Base-by-base conservation (phyloP, 2,329 filamentous ascomycete genomes). In the Aspergillus sp. region DNA sequence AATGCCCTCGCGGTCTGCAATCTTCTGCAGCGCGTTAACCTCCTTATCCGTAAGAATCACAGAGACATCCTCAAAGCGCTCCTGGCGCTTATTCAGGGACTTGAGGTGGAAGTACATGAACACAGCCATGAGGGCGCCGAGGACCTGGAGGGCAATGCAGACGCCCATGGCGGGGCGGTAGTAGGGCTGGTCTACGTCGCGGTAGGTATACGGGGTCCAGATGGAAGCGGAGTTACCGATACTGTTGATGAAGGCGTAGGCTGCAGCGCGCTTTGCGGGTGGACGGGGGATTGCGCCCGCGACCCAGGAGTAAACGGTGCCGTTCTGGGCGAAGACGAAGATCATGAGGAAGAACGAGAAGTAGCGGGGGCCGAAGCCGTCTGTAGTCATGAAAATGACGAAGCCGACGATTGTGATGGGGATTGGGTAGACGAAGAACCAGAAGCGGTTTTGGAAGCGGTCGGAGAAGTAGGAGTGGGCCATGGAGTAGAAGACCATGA, bases 321-420 rank as follows among this genome's bases (percentile, higher is more conserved):
- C 79, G 71, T 83, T 82, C 69, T 81, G 80, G 15, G 80, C 77
- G 62, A 84, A 84, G 56, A 85, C 77, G 62, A 84, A 83, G 61
- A 79, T 78, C 74, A 84, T 80, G 27, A 84, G 73, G 74, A 84
- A 84, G 56, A 84, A 74, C 40, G 76, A 79, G 69, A 84, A 80
- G 72, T 85, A 86, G 17, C 80, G 77, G 0, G 82, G 76, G 0
- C 80, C 82, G 54, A 85, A 84, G 30, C 65, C 65, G 8, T 75
- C 65, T 4, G 78, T 80, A 5, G 77, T 78, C 79, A 84, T 84
- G 72, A 83, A 85, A 55, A 85, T 71, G 45, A 83, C 66, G 56
- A 79, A 82, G 7, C 82, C 82, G 24, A 79, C 61, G 34, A 83
- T 79, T 11, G 78, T 77, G 60, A 84, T 70, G 2, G 78, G 76